Base-by-base conservation (phyloP, 129 eudicot species). In the Heracleum sosnowskyi region DNA sequence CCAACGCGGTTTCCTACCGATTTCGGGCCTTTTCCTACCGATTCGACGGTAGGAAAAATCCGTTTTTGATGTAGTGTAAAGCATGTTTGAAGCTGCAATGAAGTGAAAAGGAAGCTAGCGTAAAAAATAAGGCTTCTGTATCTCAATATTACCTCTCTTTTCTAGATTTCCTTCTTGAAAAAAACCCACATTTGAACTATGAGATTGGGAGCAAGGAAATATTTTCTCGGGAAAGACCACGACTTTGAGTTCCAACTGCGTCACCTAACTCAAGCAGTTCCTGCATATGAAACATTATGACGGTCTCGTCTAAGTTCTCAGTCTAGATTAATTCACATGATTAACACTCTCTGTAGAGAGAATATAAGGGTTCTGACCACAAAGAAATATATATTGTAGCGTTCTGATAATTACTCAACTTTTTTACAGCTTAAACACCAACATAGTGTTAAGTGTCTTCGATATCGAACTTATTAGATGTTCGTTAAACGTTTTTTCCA, bases 191-290 rank as follows among this genome's bases (percentile, higher is more conserved):
- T 83, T 90, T 94, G 85, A 86, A 88, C 86, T 94, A 91, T 6
- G 92, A 88, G 70, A 90, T 84, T 40, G 97, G 97, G 76, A 94
- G 93, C 83, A 72, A 55, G 70, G 96, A 89, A 73, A 94, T 94
- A 45, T 73, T 86, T 46, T 90, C 97, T 70, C 84, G 92, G 20
- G 94, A 81, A 62, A 94, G 93, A 77, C 98, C 98, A 36, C 97
- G 92, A 79, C 89, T 94, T 85, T 94, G 97, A 82, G 93, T 91
- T 81, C 98, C 98, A 81, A 94, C 98, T 79, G 89, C 86, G 82
- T 94, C 98, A 22, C 98, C 98, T 80, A 94, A 81, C 76, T 94
- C 98, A 20, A 94, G 91, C 62, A 94, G 81, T 84, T 94, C 98
- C 98, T 93, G 90, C 71, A 78, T 47, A 73, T 46, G 16, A 69